Percentiles rank a stretch among this genome's conserved stretches.
Conservation (phyloP, 169 alveolate genomes). For the Besnoitia besnoiti region DNA sequence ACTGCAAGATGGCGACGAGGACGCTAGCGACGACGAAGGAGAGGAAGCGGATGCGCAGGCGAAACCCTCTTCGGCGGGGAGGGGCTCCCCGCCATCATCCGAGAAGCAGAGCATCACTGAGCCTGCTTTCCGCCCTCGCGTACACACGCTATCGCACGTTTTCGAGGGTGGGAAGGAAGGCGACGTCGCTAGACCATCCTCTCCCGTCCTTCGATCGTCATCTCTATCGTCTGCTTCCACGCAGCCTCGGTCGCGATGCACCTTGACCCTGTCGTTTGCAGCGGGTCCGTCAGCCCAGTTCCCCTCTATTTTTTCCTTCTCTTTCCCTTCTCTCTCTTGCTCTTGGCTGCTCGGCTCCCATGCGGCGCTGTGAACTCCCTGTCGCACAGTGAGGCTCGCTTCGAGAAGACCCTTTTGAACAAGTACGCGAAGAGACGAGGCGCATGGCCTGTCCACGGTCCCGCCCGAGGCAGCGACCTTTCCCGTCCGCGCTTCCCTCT, state of each 20-base stretch:
- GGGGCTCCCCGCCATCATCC: not conserved
- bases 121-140: not conserved
- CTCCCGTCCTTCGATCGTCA: not conserved
- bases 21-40: not conserved
- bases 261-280: not conserved
- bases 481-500: no score
- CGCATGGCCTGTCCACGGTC: no score
- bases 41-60: not conserved
- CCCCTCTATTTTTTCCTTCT: no score
- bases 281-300: not conserved
- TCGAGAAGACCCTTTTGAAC: no score
- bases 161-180: not conserved
- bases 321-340: not conserved
- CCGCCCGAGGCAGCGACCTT: no score
- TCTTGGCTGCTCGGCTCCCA: not conserved
- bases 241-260: not conserved
- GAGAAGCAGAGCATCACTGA: not conserved
- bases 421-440: no score
- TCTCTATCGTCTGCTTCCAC: not conserved
- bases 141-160: not conserved
- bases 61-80: not conserved
- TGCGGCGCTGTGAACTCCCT: no score
- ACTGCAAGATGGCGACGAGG: not conserved
- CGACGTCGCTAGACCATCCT: not conserved
- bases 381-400: no score